phyloP scores from a whole-genome alignment of 768 basidiomycete species.

The Mycena crocata region DNA sequence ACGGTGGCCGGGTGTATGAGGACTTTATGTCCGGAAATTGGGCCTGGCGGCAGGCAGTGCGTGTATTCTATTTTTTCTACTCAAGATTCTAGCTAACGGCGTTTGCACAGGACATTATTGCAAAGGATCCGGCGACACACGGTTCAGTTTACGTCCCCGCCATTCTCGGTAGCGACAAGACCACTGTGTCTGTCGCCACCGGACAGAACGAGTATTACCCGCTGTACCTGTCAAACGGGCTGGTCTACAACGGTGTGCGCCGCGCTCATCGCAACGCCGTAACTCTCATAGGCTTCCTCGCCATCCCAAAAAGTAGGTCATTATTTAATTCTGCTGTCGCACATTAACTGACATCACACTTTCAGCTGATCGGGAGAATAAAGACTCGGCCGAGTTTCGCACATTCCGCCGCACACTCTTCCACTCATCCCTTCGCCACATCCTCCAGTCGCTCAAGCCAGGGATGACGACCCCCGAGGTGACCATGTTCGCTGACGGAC shows the following conservation, averaged over 20 bases:
- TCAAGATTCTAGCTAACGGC: no score
- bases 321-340: no score
- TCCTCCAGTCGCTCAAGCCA: conserved; percentile 35
- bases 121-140: conserved; percentile 21
- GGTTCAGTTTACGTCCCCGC: conserved; percentile 26
- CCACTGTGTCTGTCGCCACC: conserved; percentile 34
- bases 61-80: no score
- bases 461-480: conserved; percentile 43
- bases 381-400: no score
- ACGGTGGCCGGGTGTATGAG: no score
- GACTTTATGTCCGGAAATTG: no score
- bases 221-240: conserved; percentile 25
- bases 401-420: no score
- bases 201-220: conserved; percentile 36
- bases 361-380: no score
- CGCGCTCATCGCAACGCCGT: conserved; percentile 32
- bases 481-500: conserved; percentile 36
- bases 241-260: conserved; percentile 30
- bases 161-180: conserved; percentile 35
- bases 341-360: no score
- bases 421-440: conserved; percentile 41
- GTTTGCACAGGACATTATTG: conserved; percentile 26
- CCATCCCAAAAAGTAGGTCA: no score
- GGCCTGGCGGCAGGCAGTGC: no score
- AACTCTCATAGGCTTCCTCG: no score